A percentile compares a stretch with the other conserved stretches of the same genome.
Evolutionary conservation across 2,329 filamentous ascomycete genomes (phyloP).

Genomic region (Nothophoma quercina): DNA sequence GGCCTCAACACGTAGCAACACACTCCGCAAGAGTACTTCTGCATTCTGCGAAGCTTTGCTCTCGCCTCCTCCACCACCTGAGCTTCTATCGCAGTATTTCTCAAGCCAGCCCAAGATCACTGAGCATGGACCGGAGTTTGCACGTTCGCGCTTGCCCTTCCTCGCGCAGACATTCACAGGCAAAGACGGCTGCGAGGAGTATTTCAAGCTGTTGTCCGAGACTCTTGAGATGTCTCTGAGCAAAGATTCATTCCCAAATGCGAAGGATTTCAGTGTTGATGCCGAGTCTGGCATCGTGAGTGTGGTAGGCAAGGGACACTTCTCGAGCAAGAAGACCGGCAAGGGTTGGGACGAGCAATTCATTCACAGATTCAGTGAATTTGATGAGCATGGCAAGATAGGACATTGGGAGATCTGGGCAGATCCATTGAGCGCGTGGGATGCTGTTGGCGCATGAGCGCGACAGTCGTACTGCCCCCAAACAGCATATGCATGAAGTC

Average conservation of each 20-base stretch:
- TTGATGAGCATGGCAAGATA: constrained; percentile 50
- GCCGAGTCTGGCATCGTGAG: constrained; percentile 45
- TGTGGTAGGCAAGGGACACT: constrained; percentile 46
- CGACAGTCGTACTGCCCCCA: no score
- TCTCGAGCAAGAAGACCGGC: constrained; percentile 50
- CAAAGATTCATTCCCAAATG: constrained; percentile 43
- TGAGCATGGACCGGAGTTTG: constrained; percentile 53
- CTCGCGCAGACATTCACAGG: constrained; percentile 49
- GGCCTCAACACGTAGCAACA: constrained; percentile 21
- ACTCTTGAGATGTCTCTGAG: constrained; percentile 45
- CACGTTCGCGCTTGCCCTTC: constrained; percentile 49
- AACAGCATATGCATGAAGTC: not conserved
- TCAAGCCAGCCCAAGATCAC: constrained; percentile 44
- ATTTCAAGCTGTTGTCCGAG: constrained; percentile 47
- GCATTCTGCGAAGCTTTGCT: constrained; percentile 43
- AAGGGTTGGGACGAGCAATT: constrained; percentile 53
- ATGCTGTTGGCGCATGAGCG: constrained; percentile 42
- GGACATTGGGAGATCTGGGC: constrained; percentile 56
- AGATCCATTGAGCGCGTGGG: constrained; percentile 54
- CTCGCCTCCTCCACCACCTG: constrained; percentile 30
- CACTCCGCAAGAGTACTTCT: constrained; percentile 34
- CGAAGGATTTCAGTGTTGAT: constrained; percentile 49
- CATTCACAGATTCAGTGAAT: constrained; percentile 51
- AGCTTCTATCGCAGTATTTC: constrained; percentile 41
- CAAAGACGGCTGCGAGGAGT: constrained; percentile 46